Conservation (phyloP, 2,329 filamentous ascomycete genomes). For the Apiospora arundinis region DNA sequence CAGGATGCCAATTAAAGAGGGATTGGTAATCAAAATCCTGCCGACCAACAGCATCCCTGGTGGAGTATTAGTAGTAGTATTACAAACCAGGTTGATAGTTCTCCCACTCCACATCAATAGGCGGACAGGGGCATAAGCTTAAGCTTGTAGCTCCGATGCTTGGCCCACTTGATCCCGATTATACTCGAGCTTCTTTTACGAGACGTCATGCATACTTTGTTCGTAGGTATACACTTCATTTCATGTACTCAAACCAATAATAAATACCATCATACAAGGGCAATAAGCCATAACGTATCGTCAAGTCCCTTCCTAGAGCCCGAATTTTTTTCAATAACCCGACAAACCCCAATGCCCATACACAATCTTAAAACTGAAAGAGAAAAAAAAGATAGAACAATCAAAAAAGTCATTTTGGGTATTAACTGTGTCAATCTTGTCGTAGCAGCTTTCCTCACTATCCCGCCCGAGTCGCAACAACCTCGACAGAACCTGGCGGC, state of each 20-base stretch:
- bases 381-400: constrained; percentile 5
- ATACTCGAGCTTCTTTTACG: not conserved
- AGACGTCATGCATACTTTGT: not conserved
- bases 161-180: constrained; percentile 5
- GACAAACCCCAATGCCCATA: constrained; percentile 5
- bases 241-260: not conserved
- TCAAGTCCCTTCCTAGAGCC: constrained; percentile 18
- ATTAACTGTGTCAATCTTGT: constrained; percentile 19
- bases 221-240: constrained; percentile 1
- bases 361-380: not conserved
- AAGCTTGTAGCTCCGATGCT: not conserved
- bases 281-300: constrained; percentile 7
- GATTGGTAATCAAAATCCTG: not conserved
- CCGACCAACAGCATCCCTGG: not conserved
- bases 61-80: not conserved
- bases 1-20: not conserved
- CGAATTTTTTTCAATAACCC: constrained; percentile 17
- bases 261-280: not conserved
- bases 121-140: not conserved
- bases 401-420: constrained; percentile 20
- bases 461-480: constrained; percentile 15
- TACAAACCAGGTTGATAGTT: not conserved
- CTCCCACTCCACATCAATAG: not conserved
- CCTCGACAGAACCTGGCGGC: constrained; percentile 7
- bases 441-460: constrained; percentile 14